A percentile compares a stretch with the other conserved stretches of the same genome.
Evolutionary conservation across 345 rosid genomes (phyloP).

Genomic region (Linum trigynum): DNA sequence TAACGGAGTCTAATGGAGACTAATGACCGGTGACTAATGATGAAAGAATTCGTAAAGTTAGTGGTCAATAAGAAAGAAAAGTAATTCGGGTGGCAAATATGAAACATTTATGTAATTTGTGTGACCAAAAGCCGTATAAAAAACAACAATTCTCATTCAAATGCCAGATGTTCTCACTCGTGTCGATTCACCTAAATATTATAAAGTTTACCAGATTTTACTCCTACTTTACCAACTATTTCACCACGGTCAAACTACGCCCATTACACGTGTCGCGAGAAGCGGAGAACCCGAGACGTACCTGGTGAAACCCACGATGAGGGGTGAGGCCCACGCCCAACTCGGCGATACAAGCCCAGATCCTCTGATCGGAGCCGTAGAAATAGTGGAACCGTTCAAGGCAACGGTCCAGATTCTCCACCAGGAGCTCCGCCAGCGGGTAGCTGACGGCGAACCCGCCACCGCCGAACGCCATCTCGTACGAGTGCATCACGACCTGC

Average conservation of each 20-base stretch:
- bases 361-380: slow-evolving; percentile 84
- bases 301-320: slow-evolving; percentile 87
- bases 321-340: slow-evolving; percentile 59
- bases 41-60: too few relatives aligned
- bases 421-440: slow-evolving; percentile 52
- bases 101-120: too few relatives aligned
- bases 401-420: slow-evolving; percentile 53
- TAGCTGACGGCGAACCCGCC: slow-evolving; percentile 80
- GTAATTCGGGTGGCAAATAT: too few relatives aligned
- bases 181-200: not conserved
- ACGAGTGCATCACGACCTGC: slow-evolving; percentile 55
- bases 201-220: too few relatives aligned
- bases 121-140: too few relatives aligned
- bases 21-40: too few relatives aligned
- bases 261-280: slow-evolving; percentile 13
- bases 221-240: too few relatives aligned
- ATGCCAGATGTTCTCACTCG: not conserved
- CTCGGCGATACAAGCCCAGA: slow-evolving; percentile 64
- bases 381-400: slow-evolving; percentile 47
- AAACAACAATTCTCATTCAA: too few relatives aligned
- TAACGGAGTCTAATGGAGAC: too few relatives aligned
- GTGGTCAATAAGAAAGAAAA: too few relatives aligned
- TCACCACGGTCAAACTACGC: too few relatives aligned
- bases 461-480: slow-evolving; percentile 89
- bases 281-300: slow-evolving; percentile 9